phyloP scores from a whole-genome alignment of 2,329 filamentous ascomycete species.

The Albifimbria verrucaria region DNA sequence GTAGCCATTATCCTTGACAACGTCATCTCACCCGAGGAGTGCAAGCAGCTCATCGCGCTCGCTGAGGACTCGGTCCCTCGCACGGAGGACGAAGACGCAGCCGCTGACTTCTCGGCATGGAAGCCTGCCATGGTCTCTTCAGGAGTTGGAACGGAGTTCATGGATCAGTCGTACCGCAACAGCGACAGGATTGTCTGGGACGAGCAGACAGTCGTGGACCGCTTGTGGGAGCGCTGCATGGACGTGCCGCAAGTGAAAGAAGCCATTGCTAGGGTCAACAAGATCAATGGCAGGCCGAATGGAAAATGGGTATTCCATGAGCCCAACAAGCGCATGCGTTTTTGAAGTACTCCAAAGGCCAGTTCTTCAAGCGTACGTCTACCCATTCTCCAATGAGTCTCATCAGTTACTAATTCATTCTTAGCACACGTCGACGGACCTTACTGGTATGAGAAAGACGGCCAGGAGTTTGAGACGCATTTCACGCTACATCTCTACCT shows the following conservation, averaged over 20 bases:
- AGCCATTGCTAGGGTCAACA: constrained; percentile 30
- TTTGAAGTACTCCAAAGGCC: constrained; percentile 69
- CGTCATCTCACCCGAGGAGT: constrained; percentile 55
- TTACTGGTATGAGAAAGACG: constrained; percentile 53
- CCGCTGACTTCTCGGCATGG: constrained; percentile 45
- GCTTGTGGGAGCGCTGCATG: constrained; percentile 59
- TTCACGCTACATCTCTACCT: constrained; percentile 55
- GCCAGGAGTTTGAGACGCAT: constrained; percentile 39
- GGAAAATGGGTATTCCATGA: constrained; percentile 42
- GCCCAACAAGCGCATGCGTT: constrained; percentile 71
- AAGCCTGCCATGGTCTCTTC: constrained; percentile 65
- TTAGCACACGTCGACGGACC: constrained; percentile 66
- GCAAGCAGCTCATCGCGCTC: constrained; percentile 47
- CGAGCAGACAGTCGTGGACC: constrained; percentile 54
- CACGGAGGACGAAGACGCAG: constrained; percentile 3
- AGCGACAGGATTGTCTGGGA: constrained; percentile 80
- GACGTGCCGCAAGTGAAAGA: constrained; percentile 37
- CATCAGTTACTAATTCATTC: neutral
- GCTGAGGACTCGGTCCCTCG: constrained; percentile 49
- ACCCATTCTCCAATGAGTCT: neutral
- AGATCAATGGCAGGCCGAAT: constrained; percentile 8
- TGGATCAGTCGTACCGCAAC: constrained; percentile 55
- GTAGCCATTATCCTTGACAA: constrained; percentile 61
- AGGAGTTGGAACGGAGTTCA: constrained; percentile 57
- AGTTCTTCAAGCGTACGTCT: constrained; percentile 61